These are phyloP conservation scores for Cicer arietinum DNA, from an alignment of 306 rosid genomes.

Conservation along the genomic window DNA sequence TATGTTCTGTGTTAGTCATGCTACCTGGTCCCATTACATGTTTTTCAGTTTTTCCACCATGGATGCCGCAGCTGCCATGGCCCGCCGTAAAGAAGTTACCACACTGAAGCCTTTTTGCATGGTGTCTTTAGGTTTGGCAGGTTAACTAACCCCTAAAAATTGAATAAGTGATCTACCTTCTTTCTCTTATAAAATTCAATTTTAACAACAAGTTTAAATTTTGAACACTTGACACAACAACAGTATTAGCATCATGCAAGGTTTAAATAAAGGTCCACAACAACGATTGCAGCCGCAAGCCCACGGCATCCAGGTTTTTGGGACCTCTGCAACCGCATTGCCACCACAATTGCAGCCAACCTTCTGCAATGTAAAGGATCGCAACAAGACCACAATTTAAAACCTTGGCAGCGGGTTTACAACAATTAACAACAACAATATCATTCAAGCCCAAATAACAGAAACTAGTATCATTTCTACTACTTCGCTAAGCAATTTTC, in stretches of 20 bases:
- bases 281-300: neutral
- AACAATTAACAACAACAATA: neutral
- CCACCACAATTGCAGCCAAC: neutral
- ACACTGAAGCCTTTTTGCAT: neutral
- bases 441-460: slow-evolving; percentile 3
- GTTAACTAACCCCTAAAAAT: neutral
- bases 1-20: neutral
- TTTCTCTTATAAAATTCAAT: slow-evolving; percentile 24
- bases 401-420: neutral
- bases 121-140: neutral
- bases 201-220: slow-evolving; percentile 6
- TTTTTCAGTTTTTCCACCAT: neutral
- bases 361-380: neutral
- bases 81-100: neutral
- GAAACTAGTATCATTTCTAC: neutral
- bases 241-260: neutral
- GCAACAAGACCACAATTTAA: neutral
- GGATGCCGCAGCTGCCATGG: neutral
- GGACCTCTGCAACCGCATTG: neutral
- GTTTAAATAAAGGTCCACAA: neutral
- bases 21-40: neutral
- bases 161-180: neutral
- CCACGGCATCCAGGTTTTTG: neutral
- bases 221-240: neutral
- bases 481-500: neutral